These are phyloP conservation scores for Termitomyces sp. DNA, from an alignment of 768 basidiomycete species.

Conservation along the genomic window DNA sequence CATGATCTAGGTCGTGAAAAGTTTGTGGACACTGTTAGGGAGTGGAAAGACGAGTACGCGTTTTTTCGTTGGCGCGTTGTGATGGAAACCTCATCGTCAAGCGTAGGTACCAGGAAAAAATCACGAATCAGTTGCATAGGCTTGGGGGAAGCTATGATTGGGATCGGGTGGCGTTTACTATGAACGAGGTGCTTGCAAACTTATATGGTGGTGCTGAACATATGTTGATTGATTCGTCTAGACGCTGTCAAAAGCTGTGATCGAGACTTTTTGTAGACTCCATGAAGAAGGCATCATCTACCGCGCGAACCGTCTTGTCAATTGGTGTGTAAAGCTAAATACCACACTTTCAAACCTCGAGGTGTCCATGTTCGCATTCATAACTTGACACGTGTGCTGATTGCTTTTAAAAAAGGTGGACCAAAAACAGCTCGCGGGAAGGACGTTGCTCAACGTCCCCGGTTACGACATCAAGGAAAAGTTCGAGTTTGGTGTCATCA, in stretches of 20 bases:
- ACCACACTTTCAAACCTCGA: conserved; percentile 98
- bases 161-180: conserved; percentile 92
- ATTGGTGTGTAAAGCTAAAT: conserved; percentile 96
- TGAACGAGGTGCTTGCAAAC: conserved; percentile 63
- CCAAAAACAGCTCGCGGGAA: conserved; percentile 80
- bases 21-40: conserved; percentile 87
- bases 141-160: conserved; percentile 95
- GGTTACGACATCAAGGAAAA: conserved; percentile 94
- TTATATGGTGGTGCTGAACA: not conserved
- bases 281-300: conserved; percentile 92
- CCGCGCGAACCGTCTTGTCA: conserved; percentile 93
- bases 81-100: not conserved
- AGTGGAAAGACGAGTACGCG: conserved; percentile 94
- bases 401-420: conserved; percentile 61
- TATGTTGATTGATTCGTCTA: conserved; percentile 11
- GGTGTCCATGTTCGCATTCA: conserved; percentile 32
- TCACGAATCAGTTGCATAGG: conserved; percentile 82
- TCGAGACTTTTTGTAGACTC: conserved; percentile 85
- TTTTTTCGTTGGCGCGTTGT: not conserved
- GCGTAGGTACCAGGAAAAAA: conserved; percentile 82
- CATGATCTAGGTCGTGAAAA: conserved; percentile 94
- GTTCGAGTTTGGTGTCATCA: conserved; percentile 95
- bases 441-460: conserved; percentile 83
- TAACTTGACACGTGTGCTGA: not conserved
- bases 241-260: conserved; percentile 74